These are phyloP conservation scores for Madurella mycetomatis DNA, from an alignment of 2,329 filamentous ascomycete genomes.

Conservation along the genomic window DNA sequence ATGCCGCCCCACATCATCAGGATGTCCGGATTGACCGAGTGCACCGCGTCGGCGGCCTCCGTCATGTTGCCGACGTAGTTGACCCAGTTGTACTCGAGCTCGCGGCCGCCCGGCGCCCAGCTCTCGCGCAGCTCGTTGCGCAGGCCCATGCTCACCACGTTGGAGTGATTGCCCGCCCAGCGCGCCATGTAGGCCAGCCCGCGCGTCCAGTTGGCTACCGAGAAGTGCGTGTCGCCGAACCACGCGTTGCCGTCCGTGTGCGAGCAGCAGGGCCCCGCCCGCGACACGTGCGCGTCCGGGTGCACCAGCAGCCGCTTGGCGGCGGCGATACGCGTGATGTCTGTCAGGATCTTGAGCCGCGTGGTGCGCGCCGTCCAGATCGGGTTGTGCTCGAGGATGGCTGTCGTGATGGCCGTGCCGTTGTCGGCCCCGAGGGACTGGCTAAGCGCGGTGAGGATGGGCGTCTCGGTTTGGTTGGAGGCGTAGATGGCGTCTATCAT, in stretches of 20 bases:
- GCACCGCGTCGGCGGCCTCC: slow-evolving; percentile 39
- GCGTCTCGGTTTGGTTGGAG: slow-evolving; percentile 36
- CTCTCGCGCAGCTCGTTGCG: slow-evolving; percentile 37
- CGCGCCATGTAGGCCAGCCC: slow-evolving; percentile 48
- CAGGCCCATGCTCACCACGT: slow-evolving; percentile 38
- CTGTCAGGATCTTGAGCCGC: slow-evolving; percentile 43
- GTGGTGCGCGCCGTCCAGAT: slow-evolving; percentile 37
- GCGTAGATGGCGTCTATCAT: slow-evolving; percentile 49
- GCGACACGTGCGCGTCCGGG: slow-evolving; percentile 39
- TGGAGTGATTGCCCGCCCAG: slow-evolving; percentile 39
- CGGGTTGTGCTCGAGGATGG: slow-evolving; percentile 48
- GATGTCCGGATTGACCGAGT: slow-evolving; percentile 41
- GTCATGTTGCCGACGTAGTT: slow-evolving; percentile 43
- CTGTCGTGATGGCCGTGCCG: slow-evolving; percentile 41
- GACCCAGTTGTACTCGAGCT: slow-evolving; percentile 42
- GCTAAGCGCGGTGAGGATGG: slow-evolving; percentile 36
- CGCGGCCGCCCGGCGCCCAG: slow-evolving; percentile 23
- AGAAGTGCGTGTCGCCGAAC: slow-evolving; percentile 53
- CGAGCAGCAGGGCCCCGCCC: slow-evolving; percentile 43
- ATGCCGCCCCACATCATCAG: slow-evolving; percentile 46
- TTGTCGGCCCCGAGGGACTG: slow-evolving; percentile 43
- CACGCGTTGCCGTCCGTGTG: slow-evolving; percentile 48
- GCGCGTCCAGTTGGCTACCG: slow-evolving; percentile 50
- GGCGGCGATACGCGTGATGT: slow-evolving; percentile 33
- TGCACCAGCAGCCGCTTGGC: slow-evolving; percentile 36